These are phyloP conservation scores for Hydnum rufescens DNA, from an alignment of 768 basidiomycete species.

Conservation along the genomic window DNA sequence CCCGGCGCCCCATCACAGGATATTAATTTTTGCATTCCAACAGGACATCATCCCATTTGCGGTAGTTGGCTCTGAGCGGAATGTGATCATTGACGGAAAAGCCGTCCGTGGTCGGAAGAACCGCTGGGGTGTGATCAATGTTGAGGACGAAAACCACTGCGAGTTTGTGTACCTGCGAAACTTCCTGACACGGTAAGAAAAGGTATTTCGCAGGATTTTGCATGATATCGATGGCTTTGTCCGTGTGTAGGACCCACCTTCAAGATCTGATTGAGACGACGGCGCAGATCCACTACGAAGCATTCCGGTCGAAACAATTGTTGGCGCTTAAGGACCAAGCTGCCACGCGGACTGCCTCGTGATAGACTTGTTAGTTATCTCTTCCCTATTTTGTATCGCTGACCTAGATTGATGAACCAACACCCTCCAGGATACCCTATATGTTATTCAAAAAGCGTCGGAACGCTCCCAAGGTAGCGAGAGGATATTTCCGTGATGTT, in stretches of 20 bases:
- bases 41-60: constrained; percentile 93
- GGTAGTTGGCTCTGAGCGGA: constrained; percentile 90
- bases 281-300: constrained; percentile 97
- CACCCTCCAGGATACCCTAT: no score
- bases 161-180: constrained; percentile 95
- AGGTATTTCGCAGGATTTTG: not conserved
- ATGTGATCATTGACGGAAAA: constrained; percentile 89
- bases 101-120: constrained; percentile 91
- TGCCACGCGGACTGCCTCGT: no score
- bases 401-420: no score
- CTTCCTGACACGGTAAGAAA: constrained; percentile 69
- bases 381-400: no score
- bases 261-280: constrained; percentile 99
- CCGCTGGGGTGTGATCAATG: constrained; percentile 96
- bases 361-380: no score
- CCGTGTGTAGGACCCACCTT: constrained; percentile 59
- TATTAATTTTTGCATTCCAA: constrained; percentile 5
- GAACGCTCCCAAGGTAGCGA: no score
- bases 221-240: not conserved
- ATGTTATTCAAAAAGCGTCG: no score
- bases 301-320: constrained; percentile 96
- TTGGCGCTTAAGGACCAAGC: constrained; percentile 84
- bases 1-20: not conserved
- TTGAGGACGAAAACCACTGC: constrained; percentile 92
- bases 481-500: no score